phyloP scores from a whole-genome alignment of 768 basidiomycete genomes.

The Porphyrellus cyaneotinctus region DNA sequence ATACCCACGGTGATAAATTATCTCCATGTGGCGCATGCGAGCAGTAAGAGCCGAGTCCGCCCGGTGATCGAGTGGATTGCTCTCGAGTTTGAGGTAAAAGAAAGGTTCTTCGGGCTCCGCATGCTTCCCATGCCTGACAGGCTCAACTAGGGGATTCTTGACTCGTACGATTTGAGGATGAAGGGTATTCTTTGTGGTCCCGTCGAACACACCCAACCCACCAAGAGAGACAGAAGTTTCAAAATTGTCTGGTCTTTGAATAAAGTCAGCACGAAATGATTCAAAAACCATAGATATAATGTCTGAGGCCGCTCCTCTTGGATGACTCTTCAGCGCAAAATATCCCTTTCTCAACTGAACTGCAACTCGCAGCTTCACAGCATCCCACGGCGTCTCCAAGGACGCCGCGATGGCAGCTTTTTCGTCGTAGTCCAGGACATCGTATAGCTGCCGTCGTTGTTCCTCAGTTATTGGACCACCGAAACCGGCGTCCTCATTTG shows the following conservation, averaged over 20 bases:
- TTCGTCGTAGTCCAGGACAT: constrained; percentile 89
- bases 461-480: constrained; percentile 78
- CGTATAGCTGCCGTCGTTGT: constrained; percentile 85
- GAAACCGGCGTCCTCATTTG: constrained; percentile 53
- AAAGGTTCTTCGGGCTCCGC: constrained; percentile 52
- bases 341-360: constrained; percentile 85
- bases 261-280: constrained; percentile 74
- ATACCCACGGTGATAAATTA: constrained; percentile 93
- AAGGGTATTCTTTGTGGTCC: constrained; percentile 74
- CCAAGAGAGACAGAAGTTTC: constrained; percentile 83
- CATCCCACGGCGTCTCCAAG: constrained; percentile 72
- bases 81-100: constrained; percentile 89
- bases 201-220: constrained; percentile 85
- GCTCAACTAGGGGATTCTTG: constrained; percentile 39
- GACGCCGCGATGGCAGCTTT: constrained; percentile 66
- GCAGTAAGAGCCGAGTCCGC: constrained; percentile 89
- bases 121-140: constrained; percentile 33
- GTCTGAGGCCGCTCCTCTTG: constrained; percentile 58
- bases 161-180: constrained; percentile 91
- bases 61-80: constrained; percentile 84
- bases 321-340: constrained; percentile 75
- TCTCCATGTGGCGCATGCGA: constrained; percentile 92
- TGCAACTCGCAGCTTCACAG: constrained; percentile 68
- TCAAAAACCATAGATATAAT: constrained; percentile 87
- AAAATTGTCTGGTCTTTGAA: constrained; percentile 84